A percentile compares a stretch with the other conserved stretches of the same genome.
These are phyloP conservation scores for Tetradesmus lagerheimii DNA, from an alignment of 139 green algal species.

Conservation along the genomic window DNA sequence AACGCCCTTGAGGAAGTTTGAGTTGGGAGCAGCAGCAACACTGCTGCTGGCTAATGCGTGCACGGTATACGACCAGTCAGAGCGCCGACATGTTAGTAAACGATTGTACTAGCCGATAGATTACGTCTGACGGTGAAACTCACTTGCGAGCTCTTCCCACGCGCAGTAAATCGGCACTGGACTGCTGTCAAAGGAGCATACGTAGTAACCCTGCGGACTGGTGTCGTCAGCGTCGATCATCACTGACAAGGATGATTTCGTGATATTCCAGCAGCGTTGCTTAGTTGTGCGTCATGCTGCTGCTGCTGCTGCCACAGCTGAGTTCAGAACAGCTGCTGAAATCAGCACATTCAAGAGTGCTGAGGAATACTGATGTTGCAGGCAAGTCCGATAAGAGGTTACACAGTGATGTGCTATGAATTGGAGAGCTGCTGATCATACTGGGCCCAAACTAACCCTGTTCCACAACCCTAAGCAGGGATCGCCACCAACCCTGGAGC, in stretches of 20 bases:
- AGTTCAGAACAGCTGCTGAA: not conserved
- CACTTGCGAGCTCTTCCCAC: conserved; percentile 21
- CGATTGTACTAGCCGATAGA: not conserved
- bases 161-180: not conserved
- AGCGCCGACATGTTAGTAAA: not conserved
- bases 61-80: not conserved
- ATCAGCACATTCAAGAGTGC: not conserved
- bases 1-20: conserved; percentile 87
- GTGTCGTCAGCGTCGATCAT: not conserved
- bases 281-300: not conserved
- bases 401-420: not conserved
- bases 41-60: not conserved
- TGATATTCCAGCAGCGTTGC: not conserved
- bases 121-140: not conserved
- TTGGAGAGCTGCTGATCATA: not conserved
- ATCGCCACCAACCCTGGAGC: no score
- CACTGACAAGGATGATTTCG: not conserved
- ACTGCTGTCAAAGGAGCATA: not conserved
- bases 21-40: conserved; percentile 54
- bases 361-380: not conserved
- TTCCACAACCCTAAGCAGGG: not conserved
- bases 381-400: not conserved
- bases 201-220: not conserved
- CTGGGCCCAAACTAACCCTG: not conserved
- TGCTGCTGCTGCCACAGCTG: not conserved